These are phyloP conservation scores for Draba incana DNA, from an alignment of 345 rosid genomes.

Conservation along the genomic window DNA sequence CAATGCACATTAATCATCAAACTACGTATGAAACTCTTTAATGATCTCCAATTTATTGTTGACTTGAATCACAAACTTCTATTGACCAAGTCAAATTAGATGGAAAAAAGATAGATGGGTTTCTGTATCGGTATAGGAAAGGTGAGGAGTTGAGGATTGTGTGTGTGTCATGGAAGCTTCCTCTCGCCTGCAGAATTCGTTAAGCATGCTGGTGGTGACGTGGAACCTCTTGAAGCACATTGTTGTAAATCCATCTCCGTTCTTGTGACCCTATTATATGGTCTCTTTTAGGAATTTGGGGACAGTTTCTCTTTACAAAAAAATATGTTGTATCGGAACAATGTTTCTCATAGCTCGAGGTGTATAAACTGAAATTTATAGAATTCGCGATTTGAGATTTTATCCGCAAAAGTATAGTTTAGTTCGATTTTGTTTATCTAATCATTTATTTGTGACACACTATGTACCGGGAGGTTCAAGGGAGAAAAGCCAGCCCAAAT, in stretches of 20 bases:
- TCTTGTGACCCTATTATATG: slow-evolving; percentile 38
- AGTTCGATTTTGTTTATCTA: not conserved
- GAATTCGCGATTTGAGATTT: not conserved
- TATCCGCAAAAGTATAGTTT: not conserved
- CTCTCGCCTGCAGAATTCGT: slow-evolving; percentile 83
- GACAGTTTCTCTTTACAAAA: slow-evolving; percentile 9
- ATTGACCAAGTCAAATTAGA: too few relatives aligned
- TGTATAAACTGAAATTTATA: slow-evolving; percentile 19
- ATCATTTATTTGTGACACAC: not conserved
- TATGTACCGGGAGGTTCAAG: not conserved
- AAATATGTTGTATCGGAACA: slow-evolving; percentile 14
- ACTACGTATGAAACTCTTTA: too few relatives aligned
- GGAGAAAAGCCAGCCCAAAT: not conserved
- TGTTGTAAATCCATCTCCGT: slow-evolving; percentile 62
- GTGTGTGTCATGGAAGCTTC: slow-evolving; percentile 86
- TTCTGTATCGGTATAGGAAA: slow-evolving; percentile 70
- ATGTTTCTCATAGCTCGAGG: slow-evolving; percentile 22
- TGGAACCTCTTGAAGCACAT: slow-evolving; percentile 76
- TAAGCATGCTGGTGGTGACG: slow-evolving; percentile 74
- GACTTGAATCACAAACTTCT: too few relatives aligned
- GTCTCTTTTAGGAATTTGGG: not conserved
- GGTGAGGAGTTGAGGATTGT: slow-evolving; percentile 83
- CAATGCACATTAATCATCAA: too few relatives aligned
- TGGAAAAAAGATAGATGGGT: slow-evolving; percentile 80
- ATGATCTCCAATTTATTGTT: too few relatives aligned